Evolutionary conservation across 2,329 filamentous ascomycete species (phyloP).

Genomic region (Penicillium oxalicum): DNA sequence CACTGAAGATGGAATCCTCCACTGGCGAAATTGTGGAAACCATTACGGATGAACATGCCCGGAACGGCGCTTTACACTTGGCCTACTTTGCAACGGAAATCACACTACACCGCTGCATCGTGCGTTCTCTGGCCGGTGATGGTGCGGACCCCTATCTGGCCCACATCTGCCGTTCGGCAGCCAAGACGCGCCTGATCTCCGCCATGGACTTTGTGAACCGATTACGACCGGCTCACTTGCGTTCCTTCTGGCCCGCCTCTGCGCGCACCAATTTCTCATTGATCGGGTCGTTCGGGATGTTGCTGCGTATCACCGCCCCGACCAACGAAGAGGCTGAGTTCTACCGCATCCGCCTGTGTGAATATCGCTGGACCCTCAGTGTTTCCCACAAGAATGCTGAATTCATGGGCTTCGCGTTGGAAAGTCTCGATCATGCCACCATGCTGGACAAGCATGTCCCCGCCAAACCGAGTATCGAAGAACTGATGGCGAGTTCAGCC

Average conservation of each 20-base stretch:
- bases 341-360: slow-evolving; percentile 75
- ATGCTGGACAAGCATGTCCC: slow-evolving; percentile 63
- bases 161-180: slow-evolving; percentile 87
- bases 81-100: slow-evolving; percentile 94
- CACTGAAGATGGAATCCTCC: slow-evolving; percentile 45
- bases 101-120: slow-evolving; percentile 83
- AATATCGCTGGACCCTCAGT: slow-evolving; percentile 90
- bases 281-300: slow-evolving; percentile 86
- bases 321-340: slow-evolving; percentile 86
- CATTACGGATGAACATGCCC: slow-evolving; percentile 36
- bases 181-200: slow-evolving; percentile 87
- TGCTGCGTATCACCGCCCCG: slow-evolving; percentile 83
- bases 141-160: slow-evolving; percentile 70
- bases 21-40: slow-evolving; percentile 42
- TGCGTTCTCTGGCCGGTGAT: slow-evolving; percentile 63
- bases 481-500: slow-evolving; percentile 31
- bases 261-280: slow-evolving; percentile 71
- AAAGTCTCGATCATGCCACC: slow-evolving; percentile 67
- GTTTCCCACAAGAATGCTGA: slow-evolving; percentile 69
- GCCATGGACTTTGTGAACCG: slow-evolving; percentile 98
- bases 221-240: slow-evolving; percentile 75
- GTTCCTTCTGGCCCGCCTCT: slow-evolving; percentile 69
- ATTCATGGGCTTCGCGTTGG: slow-evolving; percentile 60
- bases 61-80: slow-evolving; percentile 70
- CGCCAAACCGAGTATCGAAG: slow-evolving; percentile 59